phyloP scores from a whole-genome alignment of 164 flowering plant genomes.

The Magnolia sinica region DNA sequence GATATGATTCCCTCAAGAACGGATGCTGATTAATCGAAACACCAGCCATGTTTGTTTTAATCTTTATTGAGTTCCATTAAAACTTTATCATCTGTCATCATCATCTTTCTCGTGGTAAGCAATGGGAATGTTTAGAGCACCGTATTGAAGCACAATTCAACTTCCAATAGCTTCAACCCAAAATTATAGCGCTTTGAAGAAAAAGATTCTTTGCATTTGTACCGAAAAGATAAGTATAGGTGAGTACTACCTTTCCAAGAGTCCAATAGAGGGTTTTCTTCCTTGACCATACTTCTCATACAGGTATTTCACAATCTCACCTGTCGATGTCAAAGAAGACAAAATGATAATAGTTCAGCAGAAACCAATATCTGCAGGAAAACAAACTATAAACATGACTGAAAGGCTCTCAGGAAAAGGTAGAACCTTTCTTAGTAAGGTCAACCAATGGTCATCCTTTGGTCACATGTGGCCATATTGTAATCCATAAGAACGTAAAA shows the following conservation, averaged over 20 bases:
- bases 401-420: not conserved
- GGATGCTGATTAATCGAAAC: no score
- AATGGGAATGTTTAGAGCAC: no score
- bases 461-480: not conserved
- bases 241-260: conserved; percentile 54
- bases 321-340: conserved; percentile 23
- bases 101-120: no score
- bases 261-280: conserved; percentile 56
- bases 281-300: conserved; percentile 64
- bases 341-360: not conserved
- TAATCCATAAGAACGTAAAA: not conserved
- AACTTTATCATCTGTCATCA: no score
- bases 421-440: not conserved
- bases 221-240: not conserved
- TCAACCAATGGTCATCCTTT: not conserved
- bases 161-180: not conserved
- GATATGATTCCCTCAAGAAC: no score
- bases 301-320: conserved; percentile 73
- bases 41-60: no score
- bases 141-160: not conserved
- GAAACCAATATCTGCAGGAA: not conserved
- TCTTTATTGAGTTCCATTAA: no score
- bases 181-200: not conserved
- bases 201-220: not conserved
- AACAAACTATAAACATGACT: not conserved